A percentile compares a stretch with the other conserved stretches of the same genome.
phyloP scores from a whole-genome alignment of 306 rosid species.

The Dryas drummondii region DNA sequence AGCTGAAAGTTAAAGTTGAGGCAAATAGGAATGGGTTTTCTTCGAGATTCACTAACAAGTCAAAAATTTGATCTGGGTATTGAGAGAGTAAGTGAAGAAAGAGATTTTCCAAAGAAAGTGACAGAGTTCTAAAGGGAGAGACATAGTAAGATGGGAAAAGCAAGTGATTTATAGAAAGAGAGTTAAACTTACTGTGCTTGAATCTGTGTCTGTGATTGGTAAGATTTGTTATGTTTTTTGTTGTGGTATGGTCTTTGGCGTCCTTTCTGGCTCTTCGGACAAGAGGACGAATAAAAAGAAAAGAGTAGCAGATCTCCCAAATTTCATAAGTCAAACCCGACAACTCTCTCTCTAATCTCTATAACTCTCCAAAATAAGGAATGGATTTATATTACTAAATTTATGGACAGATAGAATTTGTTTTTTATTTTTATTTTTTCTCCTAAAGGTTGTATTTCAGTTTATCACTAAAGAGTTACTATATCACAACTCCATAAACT shows the following conservation, averaged over 20 bases:
- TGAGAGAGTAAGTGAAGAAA: background rate
- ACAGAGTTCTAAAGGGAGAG: conserved; percentile 10
- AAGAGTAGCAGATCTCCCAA: conserved; percentile 46
- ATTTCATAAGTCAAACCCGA: conserved; percentile 51
- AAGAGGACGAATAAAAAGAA: conserved; percentile 46
- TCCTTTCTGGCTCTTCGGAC: conserved; percentile 40
- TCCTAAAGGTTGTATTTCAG: no score
- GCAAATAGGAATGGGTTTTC: conserved; percentile 15
- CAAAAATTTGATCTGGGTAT: conserved; percentile 30
- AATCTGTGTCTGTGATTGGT: conserved; percentile 26
- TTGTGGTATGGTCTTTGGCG: conserved; percentile 34
- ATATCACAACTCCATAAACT: no score
- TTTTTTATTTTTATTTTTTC: no score
- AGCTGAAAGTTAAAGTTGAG: conserved; percentile 1
- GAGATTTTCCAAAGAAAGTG: conserved; percentile 10
- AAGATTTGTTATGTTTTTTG: conserved; percentile 11
- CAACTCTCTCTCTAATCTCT: conserved; percentile 16
- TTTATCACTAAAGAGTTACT: no score
- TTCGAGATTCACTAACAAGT: conserved; percentile 10
- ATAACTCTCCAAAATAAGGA: background rate
- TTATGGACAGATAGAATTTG: background rate
- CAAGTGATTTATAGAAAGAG: conserved; percentile 10
- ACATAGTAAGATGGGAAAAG: background rate
- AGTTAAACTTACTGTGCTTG: conserved; percentile 40
- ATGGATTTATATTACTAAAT: background rate